phyloP scores from a whole-genome alignment of 2,329 filamentous ascomycete species.

The Exutisphaerella laricina region DNA sequence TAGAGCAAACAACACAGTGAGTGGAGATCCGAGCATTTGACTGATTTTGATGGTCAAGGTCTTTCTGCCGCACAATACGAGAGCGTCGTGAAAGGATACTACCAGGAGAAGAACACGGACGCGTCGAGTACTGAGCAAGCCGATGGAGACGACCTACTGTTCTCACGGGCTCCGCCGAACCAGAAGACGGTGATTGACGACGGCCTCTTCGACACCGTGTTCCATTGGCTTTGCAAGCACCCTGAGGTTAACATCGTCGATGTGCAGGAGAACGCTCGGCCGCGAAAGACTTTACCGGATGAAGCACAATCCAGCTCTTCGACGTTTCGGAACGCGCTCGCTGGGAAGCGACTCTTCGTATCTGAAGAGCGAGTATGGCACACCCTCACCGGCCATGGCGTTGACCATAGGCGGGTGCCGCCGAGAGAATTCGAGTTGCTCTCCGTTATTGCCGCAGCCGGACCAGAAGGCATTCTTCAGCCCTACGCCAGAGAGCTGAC shows the following conservation, averaged over 20 bases:
- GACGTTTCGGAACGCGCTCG: constrained; percentile 4
- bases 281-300: constrained; percentile 35
- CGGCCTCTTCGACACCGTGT: constrained; percentile 49
- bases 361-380: constrained; percentile 55
- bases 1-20: no score
- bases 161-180: constrained; percentile 23
- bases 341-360: constrained; percentile 41
- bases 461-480: constrained; percentile 53
- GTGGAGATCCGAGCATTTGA: not conserved
- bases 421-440: constrained; percentile 52
- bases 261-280: constrained; percentile 27
- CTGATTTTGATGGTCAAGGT: constrained; percentile 27
- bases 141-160: constrained; percentile 20
- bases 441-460: constrained; percentile 53
- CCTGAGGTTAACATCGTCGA: constrained; percentile 50
- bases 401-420: constrained; percentile 50
- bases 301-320: constrained; percentile 33
- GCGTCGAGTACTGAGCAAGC: not conserved
- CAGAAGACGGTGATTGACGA: constrained; percentile 40
- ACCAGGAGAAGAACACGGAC: constrained; percentile 25
- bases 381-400: constrained; percentile 55
- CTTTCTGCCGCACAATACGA: constrained; percentile 39
- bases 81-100: constrained; percentile 36
- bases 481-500: constrained; percentile 50
- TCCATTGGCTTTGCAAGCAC: constrained; percentile 53